Evolutionary conservation across 2,329 filamentous ascomycete genomes (phyloP), one percentile per base, ranked within the genome.

Genomic region (Juglanconis oblonga): DNA sequence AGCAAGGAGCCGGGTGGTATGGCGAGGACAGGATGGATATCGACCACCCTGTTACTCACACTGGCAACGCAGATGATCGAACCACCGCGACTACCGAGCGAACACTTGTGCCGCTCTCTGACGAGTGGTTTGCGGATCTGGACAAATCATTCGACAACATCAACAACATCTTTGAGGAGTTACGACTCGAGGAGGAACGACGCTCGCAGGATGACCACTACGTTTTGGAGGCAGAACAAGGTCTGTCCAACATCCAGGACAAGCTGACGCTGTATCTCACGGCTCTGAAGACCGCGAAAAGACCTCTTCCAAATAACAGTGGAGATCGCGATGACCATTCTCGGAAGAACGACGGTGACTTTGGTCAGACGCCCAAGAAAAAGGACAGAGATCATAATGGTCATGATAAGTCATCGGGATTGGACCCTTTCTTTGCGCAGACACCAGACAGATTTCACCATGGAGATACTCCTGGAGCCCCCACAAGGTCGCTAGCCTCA

Each of bases 131-230:
- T 33, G 50, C 42, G 8, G 61, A 62, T 7, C 44, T 60, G 7
- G 57, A 62, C 40, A 31, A 58, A 29, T 59, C 56, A 7, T 55
- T 62, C 56, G 52, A 59, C 48, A 53, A 51, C 8, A 56, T 62
- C 36, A 53, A 31, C n/a, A 53, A 49, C 13, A 51, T 55, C n/a
- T 55, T 62, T 10, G 59, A 59, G 38, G 59, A 62, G 48, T 9
- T 62, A 42, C 52, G 47, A 40, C 35, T 36, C 31, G 48, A 42
- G 17, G 33, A 49, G 8, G 11, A 13, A 8, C n/a, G 24, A 36
- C 14, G 5, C 14, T 17, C n/a, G 31, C 44, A 58, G 24, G 51
- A 58, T 31, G 10, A n/a, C 13, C 11, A 11, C 14, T 40, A 61
- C 36, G 51, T 59, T 5, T 24, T 42, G 6, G 13, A 44, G 4